Percentiles rank a stretch among this genome's conserved stretches.
Conservation (phyloP, 139 green algal genomes). For the Chlamydomonas schloesseri region DNA sequence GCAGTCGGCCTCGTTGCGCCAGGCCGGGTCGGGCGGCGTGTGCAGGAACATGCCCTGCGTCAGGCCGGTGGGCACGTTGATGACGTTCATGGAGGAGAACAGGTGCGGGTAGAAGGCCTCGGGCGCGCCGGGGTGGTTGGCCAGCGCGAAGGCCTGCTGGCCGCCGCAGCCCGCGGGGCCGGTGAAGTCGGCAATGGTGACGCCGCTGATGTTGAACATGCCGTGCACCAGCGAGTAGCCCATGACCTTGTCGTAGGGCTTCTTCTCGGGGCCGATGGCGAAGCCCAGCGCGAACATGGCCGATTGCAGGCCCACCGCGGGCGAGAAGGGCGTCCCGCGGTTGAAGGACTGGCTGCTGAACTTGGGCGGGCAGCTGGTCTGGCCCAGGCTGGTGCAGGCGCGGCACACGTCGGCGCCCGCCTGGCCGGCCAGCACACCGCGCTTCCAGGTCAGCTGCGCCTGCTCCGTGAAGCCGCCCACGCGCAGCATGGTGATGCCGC, state of each 20-base stretch:
- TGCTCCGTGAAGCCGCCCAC: constrained; percentile 35
- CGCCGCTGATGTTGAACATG: constrained; percentile 38
- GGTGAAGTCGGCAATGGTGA: constrained; percentile 63
- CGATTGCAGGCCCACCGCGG: constrained; percentile 48
- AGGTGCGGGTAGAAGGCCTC: constrained; percentile 70
- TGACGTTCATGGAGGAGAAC: constrained; percentile 49
- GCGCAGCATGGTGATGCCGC: constrained; percentile 53
- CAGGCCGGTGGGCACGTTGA: constrained; percentile 38
- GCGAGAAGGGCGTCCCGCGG: constrained; percentile 29
- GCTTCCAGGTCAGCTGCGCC: constrained; percentile 10
- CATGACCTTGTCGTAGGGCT: constrained; percentile 69
- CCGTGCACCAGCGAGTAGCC: constrained; percentile 60
- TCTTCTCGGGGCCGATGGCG: constrained; percentile 59
- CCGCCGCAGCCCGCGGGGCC: constrained; percentile 42
- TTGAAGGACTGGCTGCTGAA: constrained; percentile 60
- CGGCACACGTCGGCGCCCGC: constrained; percentile 48
- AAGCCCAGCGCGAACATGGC: constrained; percentile 62
- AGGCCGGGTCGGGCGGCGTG: constrained; percentile 38
- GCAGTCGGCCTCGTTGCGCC: constrained; percentile 65
- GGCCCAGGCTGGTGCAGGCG: constrained; percentile 26
- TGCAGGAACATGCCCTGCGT: constrained; percentile 45
- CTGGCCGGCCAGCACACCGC: constrained; percentile 53
- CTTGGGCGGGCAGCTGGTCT: constrained; percentile 60
- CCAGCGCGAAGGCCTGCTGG: constrained; percentile 45
- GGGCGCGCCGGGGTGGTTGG: constrained; percentile 59